A percentile compares a stretch with the other conserved stretches of the same genome.
Conservation (phyloP, 2,329 filamentous ascomycete genomes). For the Tolypocladium ophioglossoides region DNA sequence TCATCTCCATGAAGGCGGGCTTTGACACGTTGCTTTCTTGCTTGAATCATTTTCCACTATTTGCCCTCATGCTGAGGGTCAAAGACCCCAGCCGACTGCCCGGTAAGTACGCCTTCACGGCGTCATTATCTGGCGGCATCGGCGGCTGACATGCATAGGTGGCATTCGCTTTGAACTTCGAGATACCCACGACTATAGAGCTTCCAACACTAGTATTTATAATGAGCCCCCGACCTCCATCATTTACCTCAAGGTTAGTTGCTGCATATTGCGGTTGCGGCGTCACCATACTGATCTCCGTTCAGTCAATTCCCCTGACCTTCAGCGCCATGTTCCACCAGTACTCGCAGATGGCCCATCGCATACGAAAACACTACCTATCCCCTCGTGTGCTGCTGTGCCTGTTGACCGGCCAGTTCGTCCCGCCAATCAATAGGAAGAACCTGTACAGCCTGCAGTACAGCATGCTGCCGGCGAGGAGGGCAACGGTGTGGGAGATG, state of each 20-base stretch:
- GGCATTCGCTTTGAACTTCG: constrained; percentile 86
- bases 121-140: background rate
- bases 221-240: constrained; percentile 60
- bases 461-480: constrained; percentile 81
- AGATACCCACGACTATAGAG: constrained; percentile 50
- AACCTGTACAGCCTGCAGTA: constrained; percentile 96
- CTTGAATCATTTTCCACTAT: constrained; percentile 94
- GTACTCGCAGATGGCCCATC: constrained; percentile 88
- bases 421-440: constrained; percentile 88
- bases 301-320: constrained; percentile 73
- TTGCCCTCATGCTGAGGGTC: constrained; percentile 88
- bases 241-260: constrained; percentile 68
- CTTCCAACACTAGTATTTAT: constrained; percentile 24
- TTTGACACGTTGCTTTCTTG: constrained; percentile 89
- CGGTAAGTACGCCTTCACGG: constrained; percentile 36
- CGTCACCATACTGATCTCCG: background rate
- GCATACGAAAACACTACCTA: constrained; percentile 91
- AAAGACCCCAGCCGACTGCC: constrained; percentile 88
- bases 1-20: constrained; percentile 83
- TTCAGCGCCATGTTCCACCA: constrained; percentile 95
- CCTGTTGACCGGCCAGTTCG: constrained; percentile 80
- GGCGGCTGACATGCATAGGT: constrained; percentile 8
- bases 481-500: constrained; percentile 74
- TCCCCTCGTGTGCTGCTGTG: constrained; percentile 81
- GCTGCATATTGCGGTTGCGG: too few species aligned